Evolutionary conservation across 495 filamentous ascomycete species (phyloP).

Genomic region (Xylaria sp.): DNA sequence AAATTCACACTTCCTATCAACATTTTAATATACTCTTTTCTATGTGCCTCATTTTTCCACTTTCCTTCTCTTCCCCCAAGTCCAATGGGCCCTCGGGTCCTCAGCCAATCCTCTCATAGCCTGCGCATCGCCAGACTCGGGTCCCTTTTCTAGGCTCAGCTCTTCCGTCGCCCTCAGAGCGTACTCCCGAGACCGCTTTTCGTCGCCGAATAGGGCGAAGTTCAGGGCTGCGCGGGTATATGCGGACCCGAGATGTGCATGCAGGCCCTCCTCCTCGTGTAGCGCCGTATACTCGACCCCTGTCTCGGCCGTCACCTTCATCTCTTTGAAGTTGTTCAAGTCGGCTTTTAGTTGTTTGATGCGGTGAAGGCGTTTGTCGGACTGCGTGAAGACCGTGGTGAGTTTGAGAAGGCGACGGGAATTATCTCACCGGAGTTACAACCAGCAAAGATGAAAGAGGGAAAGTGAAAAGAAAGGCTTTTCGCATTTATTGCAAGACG

Average conservation of each 20-base stretch:
- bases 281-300: constrained; percentile 43
- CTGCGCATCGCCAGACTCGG: constrained; percentile 35
- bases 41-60: neutral
- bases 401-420: neutral
- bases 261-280: constrained; percentile 45
- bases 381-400: constrained; percentile 26
- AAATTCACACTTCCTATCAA: no score
- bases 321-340: constrained; percentile 42
- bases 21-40: neutral
- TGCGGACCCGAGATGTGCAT: constrained; percentile 45
- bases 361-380: constrained; percentile 44
- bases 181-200: constrained; percentile 43
- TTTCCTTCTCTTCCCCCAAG: constrained; percentile 37
- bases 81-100: constrained; percentile 42
- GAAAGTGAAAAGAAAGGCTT: neutral
- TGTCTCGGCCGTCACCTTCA: constrained; percentile 43
- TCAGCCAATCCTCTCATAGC: constrained; percentile 48
- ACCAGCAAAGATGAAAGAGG: neutral
- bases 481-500: neutral
- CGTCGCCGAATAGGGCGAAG: constrained; percentile 49
- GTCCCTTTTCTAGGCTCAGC: constrained; percentile 46
- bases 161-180: constrained; percentile 44
- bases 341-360: constrained; percentile 46
- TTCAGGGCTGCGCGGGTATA: constrained; percentile 53
- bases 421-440: neutral